These are phyloP conservation scores for Fusarium verrucosum DNA, from an alignment of 2,329 filamentous ascomycete genomes.

Conservation along the genomic window DNA sequence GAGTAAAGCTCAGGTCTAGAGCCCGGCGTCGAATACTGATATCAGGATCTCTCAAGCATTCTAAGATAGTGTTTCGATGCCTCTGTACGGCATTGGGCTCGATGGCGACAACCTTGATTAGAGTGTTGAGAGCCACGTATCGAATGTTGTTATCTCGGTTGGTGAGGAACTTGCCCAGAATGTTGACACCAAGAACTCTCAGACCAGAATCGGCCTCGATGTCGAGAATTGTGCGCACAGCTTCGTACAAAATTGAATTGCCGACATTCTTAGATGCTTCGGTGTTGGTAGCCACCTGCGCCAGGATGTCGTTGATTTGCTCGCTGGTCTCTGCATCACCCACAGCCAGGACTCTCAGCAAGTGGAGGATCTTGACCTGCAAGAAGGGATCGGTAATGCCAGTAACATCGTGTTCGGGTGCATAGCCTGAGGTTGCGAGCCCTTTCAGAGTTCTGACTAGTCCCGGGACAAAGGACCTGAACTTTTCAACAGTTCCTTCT, in stretches of 20 bases:
- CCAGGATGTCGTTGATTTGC: constrained; percentile 97
- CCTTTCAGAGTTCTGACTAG: constrained; percentile 92
- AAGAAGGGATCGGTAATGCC: constrained; percentile 98
- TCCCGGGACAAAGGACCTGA: constrained; percentile 83
- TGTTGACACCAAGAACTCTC: constrained; percentile 95
- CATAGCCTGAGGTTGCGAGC: constrained; percentile 93
- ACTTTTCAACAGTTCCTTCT: constrained; percentile 88
- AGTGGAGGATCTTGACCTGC: constrained; percentile 92
- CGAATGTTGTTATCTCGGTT: constrained; percentile 99
- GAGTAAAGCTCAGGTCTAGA: constrained; percentile 96
- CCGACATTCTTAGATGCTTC: constrained; percentile 98
- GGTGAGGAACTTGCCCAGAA: constrained; percentile 96
- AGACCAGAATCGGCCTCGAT: constrained; percentile 97
- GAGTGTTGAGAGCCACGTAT: constrained; percentile 95
- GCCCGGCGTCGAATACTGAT: constrained; percentile 96
- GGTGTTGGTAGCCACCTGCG: constrained; percentile 97
- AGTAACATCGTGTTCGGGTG: constrained; percentile 97
- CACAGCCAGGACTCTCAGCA: constrained; percentile 85
- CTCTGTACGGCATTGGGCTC: constrained; percentile 97
- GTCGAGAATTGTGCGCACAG: constrained; percentile 94
- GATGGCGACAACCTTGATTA: constrained; percentile 97
- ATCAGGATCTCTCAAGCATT: constrained; percentile 95
- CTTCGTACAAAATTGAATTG: constrained; percentile 97
- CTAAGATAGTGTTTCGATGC: constrained; percentile 96
- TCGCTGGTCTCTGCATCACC: constrained; percentile 91